Conservation (phyloP, 495 filamentous ascomycete species). For the Immersiella caudata region DNA sequence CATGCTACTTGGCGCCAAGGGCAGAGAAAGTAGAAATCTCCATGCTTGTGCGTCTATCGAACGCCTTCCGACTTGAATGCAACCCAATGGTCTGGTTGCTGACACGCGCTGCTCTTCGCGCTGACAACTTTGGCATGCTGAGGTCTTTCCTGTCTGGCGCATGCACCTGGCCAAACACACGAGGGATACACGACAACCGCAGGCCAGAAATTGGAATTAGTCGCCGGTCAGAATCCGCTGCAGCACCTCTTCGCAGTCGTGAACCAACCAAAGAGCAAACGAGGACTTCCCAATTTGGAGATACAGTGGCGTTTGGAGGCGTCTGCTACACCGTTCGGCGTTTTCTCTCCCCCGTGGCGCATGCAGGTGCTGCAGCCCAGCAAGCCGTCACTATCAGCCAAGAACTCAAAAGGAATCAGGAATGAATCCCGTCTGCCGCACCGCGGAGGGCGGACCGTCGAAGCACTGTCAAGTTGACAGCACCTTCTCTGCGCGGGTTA, state of each 20-base stretch:
- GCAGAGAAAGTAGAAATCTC: neutral
- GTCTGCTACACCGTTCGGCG: neutral
- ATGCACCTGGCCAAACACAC: neutral
- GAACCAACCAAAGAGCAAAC: neutral
- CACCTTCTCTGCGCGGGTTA: neutral
- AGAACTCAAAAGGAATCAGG: neutral
- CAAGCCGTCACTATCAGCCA: neutral
- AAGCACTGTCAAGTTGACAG: constrained; percentile 1
- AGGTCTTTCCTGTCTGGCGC: neutral
- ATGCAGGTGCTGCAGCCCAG: neutral
- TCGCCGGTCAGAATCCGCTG: neutral
- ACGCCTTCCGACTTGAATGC: neutral
- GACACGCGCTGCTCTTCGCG: neutral
- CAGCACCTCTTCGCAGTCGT: neutral
- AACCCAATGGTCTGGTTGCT: neutral
- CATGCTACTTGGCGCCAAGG: neutral
- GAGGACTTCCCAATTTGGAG: neutral
- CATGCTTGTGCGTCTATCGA: constrained; percentile 2
- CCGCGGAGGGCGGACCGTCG: constrained; percentile 5
- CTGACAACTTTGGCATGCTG: neutral
- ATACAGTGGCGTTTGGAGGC: neutral
- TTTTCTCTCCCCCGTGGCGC: neutral
- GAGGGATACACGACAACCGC: neutral
- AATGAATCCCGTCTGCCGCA: neutral
- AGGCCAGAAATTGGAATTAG: neutral